Conservation (phyloP, 225 moss, liverwort and hornwort species). For the Rhytidiadelphus loreus region DNA sequence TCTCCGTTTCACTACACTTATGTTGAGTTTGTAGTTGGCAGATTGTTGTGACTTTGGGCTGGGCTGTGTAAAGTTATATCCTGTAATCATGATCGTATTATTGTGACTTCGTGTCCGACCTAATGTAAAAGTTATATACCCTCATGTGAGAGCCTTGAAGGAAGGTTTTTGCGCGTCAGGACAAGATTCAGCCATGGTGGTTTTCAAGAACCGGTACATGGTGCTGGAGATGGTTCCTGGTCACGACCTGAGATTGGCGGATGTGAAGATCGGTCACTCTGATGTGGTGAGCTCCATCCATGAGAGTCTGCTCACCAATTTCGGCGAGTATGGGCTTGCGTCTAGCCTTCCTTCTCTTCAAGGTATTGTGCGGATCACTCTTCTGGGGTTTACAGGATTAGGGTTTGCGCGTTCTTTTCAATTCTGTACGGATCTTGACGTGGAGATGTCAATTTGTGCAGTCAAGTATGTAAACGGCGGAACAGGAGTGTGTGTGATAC, state of each 20-base stretch:
- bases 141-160: neutral
- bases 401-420: neutral
- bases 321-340: constrained; percentile 66
- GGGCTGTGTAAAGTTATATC: neutral
- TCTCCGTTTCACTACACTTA: neutral
- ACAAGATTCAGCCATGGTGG: constrained; percentile 31
- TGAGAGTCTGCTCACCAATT: constrained; percentile 55
- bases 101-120: neutral
- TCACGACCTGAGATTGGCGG: constrained; percentile 30
- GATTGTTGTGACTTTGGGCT: neutral
- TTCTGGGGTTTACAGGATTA: neutral
- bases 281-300: constrained; percentile 42
- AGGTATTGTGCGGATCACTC: constrained; percentile 5
- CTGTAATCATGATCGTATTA: no score
- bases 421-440: neutral
- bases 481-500: constrained; percentile 65
- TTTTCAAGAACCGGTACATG: constrained; percentile 65
- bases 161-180: neutral
- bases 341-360: constrained; percentile 47
- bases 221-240: constrained; percentile 61
- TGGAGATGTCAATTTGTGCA: neutral
- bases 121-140: neutral
- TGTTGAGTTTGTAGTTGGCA: neutral
- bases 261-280: constrained; percentile 16
- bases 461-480: constrained; percentile 80